Conservation (phyloP, 345 rosid species). For the Rhizophora mangle region DNA sequence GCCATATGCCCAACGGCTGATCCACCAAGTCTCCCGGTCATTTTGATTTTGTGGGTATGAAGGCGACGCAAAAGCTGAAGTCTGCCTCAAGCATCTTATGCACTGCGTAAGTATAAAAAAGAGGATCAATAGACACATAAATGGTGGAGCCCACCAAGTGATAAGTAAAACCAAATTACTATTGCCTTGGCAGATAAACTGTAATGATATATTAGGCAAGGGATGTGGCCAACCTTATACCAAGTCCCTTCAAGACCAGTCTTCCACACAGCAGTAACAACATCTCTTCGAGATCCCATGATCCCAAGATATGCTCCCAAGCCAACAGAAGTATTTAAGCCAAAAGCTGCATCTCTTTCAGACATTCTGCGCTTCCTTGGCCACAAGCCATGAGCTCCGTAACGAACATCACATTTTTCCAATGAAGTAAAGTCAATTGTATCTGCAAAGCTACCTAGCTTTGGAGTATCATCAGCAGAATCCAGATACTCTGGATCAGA, state of each 20-base stretch:
- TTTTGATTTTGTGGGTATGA: conserved; percentile 48
- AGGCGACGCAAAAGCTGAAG: conserved; percentile 80
- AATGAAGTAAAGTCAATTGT: conserved; percentile 35
- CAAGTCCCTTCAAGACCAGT: conserved; percentile 93
- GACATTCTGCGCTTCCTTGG: conserved; percentile 94
- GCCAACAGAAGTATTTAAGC: conserved; percentile 86
- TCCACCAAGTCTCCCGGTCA: conserved; percentile 85
- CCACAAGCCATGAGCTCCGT: conserved; percentile 76
- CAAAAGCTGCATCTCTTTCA: conserved; percentile 98
- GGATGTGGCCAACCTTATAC: conserved; percentile 62
- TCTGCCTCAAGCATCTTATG: conserved; percentile 93
- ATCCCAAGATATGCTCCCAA: conserved; percentile 96
- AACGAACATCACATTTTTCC: conserved; percentile 47
- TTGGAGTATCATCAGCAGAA: conserved; percentile 46
- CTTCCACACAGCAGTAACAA: conserved; percentile 93
- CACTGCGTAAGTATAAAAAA: conserved; percentile 43
- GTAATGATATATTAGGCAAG: background rate
- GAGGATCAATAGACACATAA: no score
- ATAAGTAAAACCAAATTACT: no score
- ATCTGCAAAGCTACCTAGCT: conserved; percentile 39
- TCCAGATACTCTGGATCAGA: conserved; percentile 72
- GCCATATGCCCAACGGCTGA: conserved; percentile 93
- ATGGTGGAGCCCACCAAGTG: no score
- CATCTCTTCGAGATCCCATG: conserved; percentile 99
- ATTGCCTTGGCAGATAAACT: no score